Evolutionary conservation across 1,284 basidiomycete genomes (phyloP).

Genomic region (Termitomyces sp.): DNA sequence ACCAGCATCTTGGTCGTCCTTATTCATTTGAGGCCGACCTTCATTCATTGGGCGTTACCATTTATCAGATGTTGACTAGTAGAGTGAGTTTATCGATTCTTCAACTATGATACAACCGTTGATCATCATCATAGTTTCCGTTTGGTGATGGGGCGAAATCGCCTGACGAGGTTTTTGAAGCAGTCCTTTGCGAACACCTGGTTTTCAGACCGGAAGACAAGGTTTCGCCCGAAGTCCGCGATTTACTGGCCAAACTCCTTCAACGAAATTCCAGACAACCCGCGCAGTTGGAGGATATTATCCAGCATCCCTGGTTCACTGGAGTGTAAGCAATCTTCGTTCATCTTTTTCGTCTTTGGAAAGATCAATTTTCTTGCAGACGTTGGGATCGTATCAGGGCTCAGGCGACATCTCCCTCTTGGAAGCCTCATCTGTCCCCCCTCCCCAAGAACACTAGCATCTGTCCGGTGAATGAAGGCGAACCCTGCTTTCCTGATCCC

Average conservation of each 20-base stretch:
- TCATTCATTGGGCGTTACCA: conserved; percentile 17
- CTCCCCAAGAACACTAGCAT: background rate
- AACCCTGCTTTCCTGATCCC: conserved; percentile 5
- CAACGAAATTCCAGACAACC: conserved; percentile 13
- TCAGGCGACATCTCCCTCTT: background rate
- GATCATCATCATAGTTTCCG: conserved; percentile 11
- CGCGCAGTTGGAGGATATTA: conserved; percentile 8
- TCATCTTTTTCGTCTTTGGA: background rate
- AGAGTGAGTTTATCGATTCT: conserved; percentile 11
- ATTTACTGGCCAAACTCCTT: conserved; percentile 15
- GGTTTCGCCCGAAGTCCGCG: conserved; percentile 11
- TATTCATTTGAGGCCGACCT: conserved; percentile 21
- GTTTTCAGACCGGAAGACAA: background rate
- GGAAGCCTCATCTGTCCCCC: conserved; percentile 6
- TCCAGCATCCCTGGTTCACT: conserved; percentile 13
- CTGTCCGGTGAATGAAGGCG: background rate
- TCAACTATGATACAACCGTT: background rate
- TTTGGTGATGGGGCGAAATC: conserved; percentile 9
- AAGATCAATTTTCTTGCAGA: conserved; percentile 1
- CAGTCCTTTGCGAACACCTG: background rate
- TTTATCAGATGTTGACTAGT: conserved; percentile 19
- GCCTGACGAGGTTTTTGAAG: background rate
- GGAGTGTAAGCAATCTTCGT: conserved; percentile 13
- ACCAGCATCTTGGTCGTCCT: conserved; percentile 16
- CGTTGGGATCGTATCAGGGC: conserved; percentile 11